A percentile compares a stretch with the other conserved stretches of the same genome.
phyloP scores from a whole-genome alignment of 2,329 filamentous ascomycete species.

The Ophiostoma quercus region DNA sequence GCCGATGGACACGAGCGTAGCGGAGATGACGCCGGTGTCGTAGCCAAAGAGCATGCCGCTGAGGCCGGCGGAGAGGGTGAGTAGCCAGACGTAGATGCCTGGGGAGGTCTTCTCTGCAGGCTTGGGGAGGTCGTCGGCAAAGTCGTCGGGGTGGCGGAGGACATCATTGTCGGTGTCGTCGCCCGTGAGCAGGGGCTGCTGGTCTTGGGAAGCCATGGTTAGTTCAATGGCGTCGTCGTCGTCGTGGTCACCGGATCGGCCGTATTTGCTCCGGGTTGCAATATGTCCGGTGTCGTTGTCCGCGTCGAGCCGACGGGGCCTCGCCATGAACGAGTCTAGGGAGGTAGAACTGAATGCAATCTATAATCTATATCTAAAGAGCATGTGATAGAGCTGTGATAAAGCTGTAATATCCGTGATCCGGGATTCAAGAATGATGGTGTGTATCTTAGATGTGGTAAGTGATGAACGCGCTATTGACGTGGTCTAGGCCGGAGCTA shows the following conservation, averaged over 20 bases:
- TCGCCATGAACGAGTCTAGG: slow-evolving; percentile 12
- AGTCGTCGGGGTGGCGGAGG: background rate
- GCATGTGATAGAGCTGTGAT: too few relatives aligned
- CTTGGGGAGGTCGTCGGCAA: background rate
- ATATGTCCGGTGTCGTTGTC: slow-evolving; percentile 14
- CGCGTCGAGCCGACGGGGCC: slow-evolving; percentile 10
- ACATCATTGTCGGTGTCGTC: background rate
- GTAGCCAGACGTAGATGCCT: slow-evolving; percentile 53
- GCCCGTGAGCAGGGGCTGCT: slow-evolving; percentile 1
- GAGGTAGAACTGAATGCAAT: too few relatives aligned
- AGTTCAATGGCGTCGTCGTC: slow-evolving; percentile 21
- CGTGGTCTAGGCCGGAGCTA: background rate
- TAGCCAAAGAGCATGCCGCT: slow-evolving; percentile 65
- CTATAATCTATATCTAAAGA: background rate
- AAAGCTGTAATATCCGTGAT: background rate
- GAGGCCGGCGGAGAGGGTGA: slow-evolving; percentile 61
- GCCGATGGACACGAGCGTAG: slow-evolving; percentile 60
- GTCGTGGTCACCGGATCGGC: background rate
- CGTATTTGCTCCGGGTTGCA: slow-evolving; percentile 4
- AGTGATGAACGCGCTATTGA: background rate
- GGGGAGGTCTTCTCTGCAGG: slow-evolving; percentile 25
- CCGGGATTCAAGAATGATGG: background rate
- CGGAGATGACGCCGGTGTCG: slow-evolving; percentile 64
- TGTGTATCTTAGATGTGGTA: background rate
- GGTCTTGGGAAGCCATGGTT: background rate